Percentiles rank a stretch among this genome's conserved stretches.
Evolutionary conservation across 495 filamentous ascomycete species (phyloP).

Genomic region (Hapsidospora chrysogenum): DNA sequence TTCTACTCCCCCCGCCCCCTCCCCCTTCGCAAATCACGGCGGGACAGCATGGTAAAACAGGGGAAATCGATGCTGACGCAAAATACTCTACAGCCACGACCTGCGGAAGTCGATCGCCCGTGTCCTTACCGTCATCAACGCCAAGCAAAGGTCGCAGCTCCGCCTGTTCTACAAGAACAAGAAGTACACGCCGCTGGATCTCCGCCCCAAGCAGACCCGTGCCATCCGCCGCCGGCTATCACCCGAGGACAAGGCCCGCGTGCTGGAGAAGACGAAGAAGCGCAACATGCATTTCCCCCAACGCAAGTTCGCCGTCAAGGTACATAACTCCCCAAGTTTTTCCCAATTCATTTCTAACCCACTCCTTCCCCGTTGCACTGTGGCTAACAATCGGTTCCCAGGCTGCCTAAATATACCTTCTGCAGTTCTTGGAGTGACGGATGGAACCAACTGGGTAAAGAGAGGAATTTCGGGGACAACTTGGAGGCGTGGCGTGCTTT

Average conservation of each 20-base stretch:
- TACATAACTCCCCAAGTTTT: slow-evolving; percentile 16
- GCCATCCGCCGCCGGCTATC: slow-evolving; percentile 86
- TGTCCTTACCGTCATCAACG: slow-evolving; percentile 97
- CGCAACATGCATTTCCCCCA: slow-evolving; percentile 88
- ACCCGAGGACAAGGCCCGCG: slow-evolving; percentile 65
- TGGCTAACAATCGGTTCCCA: background rate
- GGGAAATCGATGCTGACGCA: slow-evolving; percentile 7
- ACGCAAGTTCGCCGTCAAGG: slow-evolving; percentile 98
- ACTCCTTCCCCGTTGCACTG: background rate
- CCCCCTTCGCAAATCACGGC: background rate
- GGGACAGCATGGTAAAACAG: slow-evolving; percentile 3
- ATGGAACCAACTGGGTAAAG: background rate
- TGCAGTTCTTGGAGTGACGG: background rate
- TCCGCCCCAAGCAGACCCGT: slow-evolving; percentile 92
- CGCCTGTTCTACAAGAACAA: slow-evolving; percentile 99
- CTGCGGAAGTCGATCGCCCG: slow-evolving; percentile 98
- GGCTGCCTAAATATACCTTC: background rate
- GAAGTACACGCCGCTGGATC: slow-evolving; percentile 95
- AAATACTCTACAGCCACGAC: slow-evolving; percentile 71
- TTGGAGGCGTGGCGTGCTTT: slow-evolving; percentile 3
- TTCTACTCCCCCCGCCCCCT: no score
- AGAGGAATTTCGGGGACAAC: slow-evolving; percentile 1
- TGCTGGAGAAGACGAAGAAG: slow-evolving; percentile 88
- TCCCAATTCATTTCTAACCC: no score
- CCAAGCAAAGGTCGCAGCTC: slow-evolving; percentile 93